phyloP scores from a whole-genome alignment of 2,329 filamentous ascomycete species.

The Eutypella sp. region DNA sequence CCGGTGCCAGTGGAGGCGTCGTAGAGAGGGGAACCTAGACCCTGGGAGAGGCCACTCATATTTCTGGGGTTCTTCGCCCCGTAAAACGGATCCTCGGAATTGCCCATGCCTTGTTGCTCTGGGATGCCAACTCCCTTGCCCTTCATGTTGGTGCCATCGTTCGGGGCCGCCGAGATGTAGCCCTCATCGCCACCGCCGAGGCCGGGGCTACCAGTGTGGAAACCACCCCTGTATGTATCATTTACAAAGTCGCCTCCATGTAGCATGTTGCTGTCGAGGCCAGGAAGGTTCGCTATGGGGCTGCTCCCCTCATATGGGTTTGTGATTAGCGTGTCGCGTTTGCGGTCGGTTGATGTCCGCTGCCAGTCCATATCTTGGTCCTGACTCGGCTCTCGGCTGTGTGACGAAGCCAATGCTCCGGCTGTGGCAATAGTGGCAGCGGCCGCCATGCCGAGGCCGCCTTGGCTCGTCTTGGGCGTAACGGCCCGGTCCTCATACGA shows the following conservation, averaged over 20 bases:
- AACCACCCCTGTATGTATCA: constrained; percentile 37
- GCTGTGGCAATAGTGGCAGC: constrained; percentile 50
- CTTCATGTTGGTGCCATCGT: constrained; percentile 45
- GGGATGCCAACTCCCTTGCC: constrained; percentile 53
- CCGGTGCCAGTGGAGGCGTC: constrained; percentile 83
- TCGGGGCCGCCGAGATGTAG: constrained; percentile 73
- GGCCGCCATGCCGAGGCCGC: constrained; percentile 40
- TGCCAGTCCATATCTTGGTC: constrained; percentile 62
- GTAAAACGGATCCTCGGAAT: constrained; percentile 64
- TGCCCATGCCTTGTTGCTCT: constrained; percentile 46
- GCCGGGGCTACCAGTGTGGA: constrained; percentile 54
- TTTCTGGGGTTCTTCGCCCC: constrained; percentile 58
- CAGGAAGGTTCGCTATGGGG: constrained; percentile 52
- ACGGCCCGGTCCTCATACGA: constrained; percentile 25
- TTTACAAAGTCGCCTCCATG: constrained; percentile 31
- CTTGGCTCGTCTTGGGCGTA: constrained; percentile 24
- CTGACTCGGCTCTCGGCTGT: constrained; percentile 50
- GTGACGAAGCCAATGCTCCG: constrained; percentile 38
- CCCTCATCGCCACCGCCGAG: constrained; percentile 73
- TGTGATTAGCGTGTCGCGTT: constrained; percentile 61
- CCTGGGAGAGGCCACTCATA: constrained; percentile 85
- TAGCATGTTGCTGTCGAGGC: constrained; percentile 46
- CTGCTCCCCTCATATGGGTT: constrained; percentile 64
- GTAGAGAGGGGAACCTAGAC: constrained; percentile 83
- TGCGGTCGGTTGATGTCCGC: constrained; percentile 56